These are phyloP conservation scores for Dendrostoma leiphaemia DNA, from an alignment of 2,329 filamentous ascomycete genomes.

Conservation along the genomic window DNA sequence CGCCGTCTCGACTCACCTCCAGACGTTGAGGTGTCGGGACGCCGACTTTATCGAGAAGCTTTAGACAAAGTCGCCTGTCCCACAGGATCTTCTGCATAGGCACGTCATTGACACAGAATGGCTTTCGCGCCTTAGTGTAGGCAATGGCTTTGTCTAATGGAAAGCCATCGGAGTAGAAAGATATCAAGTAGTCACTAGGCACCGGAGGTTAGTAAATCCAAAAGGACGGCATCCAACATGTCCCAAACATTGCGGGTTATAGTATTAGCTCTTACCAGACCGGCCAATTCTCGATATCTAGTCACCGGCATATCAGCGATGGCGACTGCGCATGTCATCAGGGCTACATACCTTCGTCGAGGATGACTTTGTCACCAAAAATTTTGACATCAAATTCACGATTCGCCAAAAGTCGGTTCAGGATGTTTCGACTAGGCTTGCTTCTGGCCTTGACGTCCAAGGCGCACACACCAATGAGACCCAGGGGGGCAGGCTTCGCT, in stretches of 20 bases:
- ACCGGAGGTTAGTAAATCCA: conserved; percentile 22
- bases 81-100: conserved; percentile 97
- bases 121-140: conserved; percentile 88
- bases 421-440: conserved; percentile 94
- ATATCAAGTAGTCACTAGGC: conserved; percentile 82
- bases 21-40: conserved; percentile 86
- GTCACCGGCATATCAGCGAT: conserved; percentile 17
- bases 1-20: conserved; percentile 91
- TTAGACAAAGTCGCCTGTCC: conserved; percentile 88
- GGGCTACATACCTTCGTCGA: conserved; percentile 70
- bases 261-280: conserved; percentile 60
- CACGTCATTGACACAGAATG: conserved; percentile 96
- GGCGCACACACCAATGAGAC: conserved; percentile 88
- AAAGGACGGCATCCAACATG: neutral
- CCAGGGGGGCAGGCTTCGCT: conserved; percentile 58
- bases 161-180: conserved; percentile 97
- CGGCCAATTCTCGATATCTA: conserved; percentile 91
- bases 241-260: no score
- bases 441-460: conserved; percentile 93
- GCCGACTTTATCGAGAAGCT: conserved; percentile 81
- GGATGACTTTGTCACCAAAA: conserved; percentile 97
- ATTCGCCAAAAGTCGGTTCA: conserved; percentile 87
- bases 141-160: conserved; percentile 95
- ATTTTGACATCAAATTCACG: conserved; percentile 95
- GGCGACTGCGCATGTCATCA: neutral